A percentile compares a stretch with the other conserved stretches of the same genome.
These are phyloP conservation scores for Polytrichum commune DNA, from an alignment of 225 moss, liverwort and hornwort species.

Conservation along the genomic window DNA sequence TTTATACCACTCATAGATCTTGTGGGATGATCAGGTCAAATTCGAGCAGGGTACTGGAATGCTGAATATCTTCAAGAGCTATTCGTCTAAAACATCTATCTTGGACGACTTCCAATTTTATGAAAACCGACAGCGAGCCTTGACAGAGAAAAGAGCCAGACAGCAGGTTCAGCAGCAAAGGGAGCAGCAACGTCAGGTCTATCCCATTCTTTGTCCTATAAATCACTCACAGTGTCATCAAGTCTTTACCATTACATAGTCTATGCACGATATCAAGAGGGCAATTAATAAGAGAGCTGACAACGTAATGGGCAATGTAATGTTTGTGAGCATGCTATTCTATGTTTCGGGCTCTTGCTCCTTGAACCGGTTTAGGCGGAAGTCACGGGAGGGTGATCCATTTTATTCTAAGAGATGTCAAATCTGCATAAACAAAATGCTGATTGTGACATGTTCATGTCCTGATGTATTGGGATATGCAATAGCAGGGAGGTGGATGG, in stretches of 20 bases:
- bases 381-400: too few species aligned
- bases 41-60: conserved; percentile 88
- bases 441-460: too few species aligned
- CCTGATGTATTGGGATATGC: not conserved
- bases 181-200: conserved; percentile 82
- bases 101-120: conserved; percentile 98
- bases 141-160: conserved; percentile 94
- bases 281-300: too few species aligned
- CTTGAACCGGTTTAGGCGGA: too few species aligned
- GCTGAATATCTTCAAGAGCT: conserved; percentile 92
- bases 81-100: conserved; percentile 85
- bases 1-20: not conserved
- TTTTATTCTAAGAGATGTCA: too few species aligned
- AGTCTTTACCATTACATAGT: too few species aligned
- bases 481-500: conserved; percentile 58
- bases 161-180: conserved; percentile 93
- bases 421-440: too few species aligned
- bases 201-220: not conserved
- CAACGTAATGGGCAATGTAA: too few species aligned
- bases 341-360: too few species aligned
- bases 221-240: too few species aligned
- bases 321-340: too few species aligned
- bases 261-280: too few species aligned
- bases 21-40: conserved; percentile 61
- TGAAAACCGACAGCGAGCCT: conserved; percentile 89